These are phyloP conservation scores for Nigrospora osmanthi DNA, from an alignment of 2,329 filamentous ascomycete genomes.

Conservation along the genomic window DNA sequence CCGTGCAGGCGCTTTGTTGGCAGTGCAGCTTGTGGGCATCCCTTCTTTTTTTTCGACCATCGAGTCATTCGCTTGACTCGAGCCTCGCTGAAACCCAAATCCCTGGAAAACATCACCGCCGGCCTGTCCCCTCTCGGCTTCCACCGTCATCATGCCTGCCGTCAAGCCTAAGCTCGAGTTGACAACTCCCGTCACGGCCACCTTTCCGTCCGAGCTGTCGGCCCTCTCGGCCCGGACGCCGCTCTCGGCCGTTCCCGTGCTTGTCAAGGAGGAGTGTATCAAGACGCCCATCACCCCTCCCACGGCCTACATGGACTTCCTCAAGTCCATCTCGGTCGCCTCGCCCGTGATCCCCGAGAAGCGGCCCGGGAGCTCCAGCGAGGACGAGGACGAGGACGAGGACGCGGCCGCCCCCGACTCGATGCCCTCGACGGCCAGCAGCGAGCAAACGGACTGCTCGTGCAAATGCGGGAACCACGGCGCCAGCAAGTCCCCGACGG, in stretches of 20 bases:
- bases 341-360: conserved; percentile 56
- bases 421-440: conserved; percentile 48
- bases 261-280: conserved; percentile 57
- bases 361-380: conserved; percentile 40
- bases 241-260: conserved; percentile 47
- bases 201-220: conserved; percentile 52
- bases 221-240: conserved; percentile 63
- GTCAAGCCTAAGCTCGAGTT: conserved; percentile 55
- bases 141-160: conserved; percentile 35
- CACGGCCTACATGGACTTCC: conserved; percentile 83
- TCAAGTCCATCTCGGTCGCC: conserved; percentile 72
- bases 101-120: conserved; percentile 5
- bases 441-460: conserved; percentile 46
- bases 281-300: conserved; percentile 90
- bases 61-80: conserved; percentile 39
- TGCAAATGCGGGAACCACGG: conserved; percentile 45
- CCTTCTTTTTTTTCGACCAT: conserved; percentile 15
- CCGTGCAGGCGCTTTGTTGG: conserved; percentile 23
- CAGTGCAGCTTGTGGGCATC: conserved; percentile 27
- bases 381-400: conserved; percentile 39
- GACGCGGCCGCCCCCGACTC: conserved; percentile 34
- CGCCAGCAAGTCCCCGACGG: conserved; percentile 33
- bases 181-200: conserved; percentile 54
- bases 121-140: conserved; percentile 4
- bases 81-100: conserved; percentile 12